Conservation (phyloP, 768 basidiomycete species). For the Calvatia gigantea region DNA sequence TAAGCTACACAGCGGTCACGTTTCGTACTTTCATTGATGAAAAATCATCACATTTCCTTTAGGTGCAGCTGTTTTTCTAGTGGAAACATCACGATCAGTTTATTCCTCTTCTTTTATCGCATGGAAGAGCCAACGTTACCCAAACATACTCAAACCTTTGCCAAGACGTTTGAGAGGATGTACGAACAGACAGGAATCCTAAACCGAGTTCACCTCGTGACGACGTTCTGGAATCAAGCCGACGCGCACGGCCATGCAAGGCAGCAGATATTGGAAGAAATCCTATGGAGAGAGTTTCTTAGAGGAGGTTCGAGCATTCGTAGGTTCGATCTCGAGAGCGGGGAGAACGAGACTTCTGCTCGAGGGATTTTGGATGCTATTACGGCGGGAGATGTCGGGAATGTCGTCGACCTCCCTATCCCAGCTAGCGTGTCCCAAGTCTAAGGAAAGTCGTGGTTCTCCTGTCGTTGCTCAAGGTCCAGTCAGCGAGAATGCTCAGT, state of each 20-base stretch:
- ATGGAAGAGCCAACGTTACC: not conserved
- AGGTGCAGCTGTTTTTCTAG: not conserved
- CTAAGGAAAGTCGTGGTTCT: no score
- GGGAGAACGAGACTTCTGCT: no score
- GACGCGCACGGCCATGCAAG: not conserved
- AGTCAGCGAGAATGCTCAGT: no score
- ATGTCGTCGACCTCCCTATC: no score
- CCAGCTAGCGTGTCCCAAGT: no score
- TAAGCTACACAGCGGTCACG: not conserved
- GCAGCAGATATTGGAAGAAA: not conserved
- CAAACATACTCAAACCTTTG: not conserved
- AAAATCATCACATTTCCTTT: not conserved
- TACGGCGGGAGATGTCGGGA: no score
- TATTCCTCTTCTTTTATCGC: not conserved
- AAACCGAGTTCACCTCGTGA: not conserved
- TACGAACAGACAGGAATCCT: not conserved
- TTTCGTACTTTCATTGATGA: not conserved
- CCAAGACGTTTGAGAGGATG: not conserved
- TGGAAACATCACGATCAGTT: not conserved
- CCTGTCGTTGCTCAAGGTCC: no score
- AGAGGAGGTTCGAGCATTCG: not conserved
- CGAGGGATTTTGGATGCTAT: no score
- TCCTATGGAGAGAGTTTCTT: not conserved
- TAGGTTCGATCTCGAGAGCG: not conserved
- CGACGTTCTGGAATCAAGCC: not conserved